Base-by-base conservation (phyloP, 306 rosid species). In the Urtica urens region DNA sequence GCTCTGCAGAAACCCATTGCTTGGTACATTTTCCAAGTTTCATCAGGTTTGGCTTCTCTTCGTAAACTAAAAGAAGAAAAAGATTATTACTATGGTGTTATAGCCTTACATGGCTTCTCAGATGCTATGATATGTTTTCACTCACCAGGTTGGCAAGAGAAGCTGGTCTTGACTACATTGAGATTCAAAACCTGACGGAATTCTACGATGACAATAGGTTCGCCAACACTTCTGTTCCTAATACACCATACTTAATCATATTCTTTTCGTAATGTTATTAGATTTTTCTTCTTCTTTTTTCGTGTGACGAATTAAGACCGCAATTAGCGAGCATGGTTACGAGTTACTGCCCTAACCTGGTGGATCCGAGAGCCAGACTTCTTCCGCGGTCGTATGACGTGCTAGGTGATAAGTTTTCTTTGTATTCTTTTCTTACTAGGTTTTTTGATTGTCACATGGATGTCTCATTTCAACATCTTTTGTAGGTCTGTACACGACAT, bases 21-120 rank as follows among this genome's bases (percentile, higher is more conserved):
- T 57, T 90, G 77, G 99, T 90, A 61, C 99, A 90, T 72, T 85
- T 90, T 65, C 94, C 94, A 20, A 90, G 95, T 75, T 81, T 90
- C 62, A 79, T 85, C 80, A 85, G 99, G 99, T 90, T 62, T 60
- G n/a, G n/a, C n/a, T 24, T 33, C 30, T 65, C 22, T 56, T 22
- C 61, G 57, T 53, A 48, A 40, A 43, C n/a, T 12, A 11, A 44
- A 44, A 44, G 28, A 44, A 20, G 12, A 44, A 5, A 21, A 22
- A 7, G 12, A 42, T 20, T 17, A 9, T 2, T 8, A 19, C 3
- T 31, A 30, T 30, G 12, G 6, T 11, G n/a, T 0, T 5, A 24
- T 11, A 16, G 16, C 14, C 8, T 30, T 23, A 23, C 30, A 14
- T 45, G 58, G 25, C 34, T 46, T 27, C 8, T 45, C 12, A 4